Base-by-base conservation (phyloP, 306 rosid genomes). In the Malus sylvestris region DNA sequence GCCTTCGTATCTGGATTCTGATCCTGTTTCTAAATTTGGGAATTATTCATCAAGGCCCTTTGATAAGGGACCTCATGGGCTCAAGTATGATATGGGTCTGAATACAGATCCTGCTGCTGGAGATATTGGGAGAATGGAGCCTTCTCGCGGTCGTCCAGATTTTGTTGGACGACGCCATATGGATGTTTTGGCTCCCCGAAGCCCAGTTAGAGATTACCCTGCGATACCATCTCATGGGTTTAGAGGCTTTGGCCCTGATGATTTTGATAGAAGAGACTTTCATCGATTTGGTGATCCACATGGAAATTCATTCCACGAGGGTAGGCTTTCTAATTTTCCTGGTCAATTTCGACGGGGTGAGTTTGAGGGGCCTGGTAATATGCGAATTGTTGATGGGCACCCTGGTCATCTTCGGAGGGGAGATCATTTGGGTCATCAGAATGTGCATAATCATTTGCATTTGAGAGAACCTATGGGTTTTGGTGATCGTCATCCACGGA, bases 181-280 rank as follows among this genome's bases (percentile, higher is more conserved):
- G 80, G 96, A 91, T 81, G 88, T 92, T 62, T 78, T 86, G 78
- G 85, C 76, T 78, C 85, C 86, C 8, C 84, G 90, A 82, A 92
- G 97, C 81, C 96, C 95, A 45, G 76, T 61, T 83, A 77, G 86
- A 81, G 97, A 90, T 78, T 87, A 83, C 83, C 80, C 81, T 77
- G 91, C 89, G 20, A 79, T 87, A 72, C 76, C 89, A 30, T 55
- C 87, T 20, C 85, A 84, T 69, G 90, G 81, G 78, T 81, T 88
- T 86, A 85, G 88, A 63, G 87, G 91, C 70, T 69, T 87, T 1
- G 80, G 84, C 22, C 76, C 76, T 27, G 91, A 95, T 77, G 97
- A 95, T 80, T 83, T 89, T 87, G 96, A 88, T 82, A 91, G 91
- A 44, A 88, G 96, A 71, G 91, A 83, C 78, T 82, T 86, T 19